phyloP scores from a whole-genome alignment of 129 eudicot species.

The Pittosporum tobira region DNA sequence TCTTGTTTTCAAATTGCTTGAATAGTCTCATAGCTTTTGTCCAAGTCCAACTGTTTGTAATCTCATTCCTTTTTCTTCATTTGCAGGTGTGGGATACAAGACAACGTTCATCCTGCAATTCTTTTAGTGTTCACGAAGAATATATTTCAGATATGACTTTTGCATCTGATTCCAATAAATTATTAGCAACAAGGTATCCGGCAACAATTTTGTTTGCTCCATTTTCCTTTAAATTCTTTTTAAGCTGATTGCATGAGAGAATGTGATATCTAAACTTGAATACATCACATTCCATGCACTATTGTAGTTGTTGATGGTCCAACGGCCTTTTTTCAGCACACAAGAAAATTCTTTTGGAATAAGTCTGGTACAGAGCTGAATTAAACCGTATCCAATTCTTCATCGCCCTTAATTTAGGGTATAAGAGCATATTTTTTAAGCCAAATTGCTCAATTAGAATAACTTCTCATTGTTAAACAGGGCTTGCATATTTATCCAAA shows the following conservation, averaged over 20 bases:
- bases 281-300: too few species aligned
- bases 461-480: too few species aligned
- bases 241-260: not conserved
- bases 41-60: not conserved
- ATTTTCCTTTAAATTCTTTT: not conserved
- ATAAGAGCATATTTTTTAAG: too few species aligned
- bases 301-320: not conserved
- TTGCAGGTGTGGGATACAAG: slow-evolving; percentile 97
- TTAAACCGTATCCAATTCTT: too few species aligned
- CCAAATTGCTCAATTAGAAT: too few species aligned
- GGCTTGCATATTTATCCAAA: too few species aligned
- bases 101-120: slow-evolving; percentile 74
- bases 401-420: too few species aligned
- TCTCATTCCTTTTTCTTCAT: not conserved
- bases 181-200: slow-evolving; percentile 73
- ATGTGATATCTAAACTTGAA: not conserved
- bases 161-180: slow-evolving; percentile 82
- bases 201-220: not conserved
- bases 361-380: too few species aligned
- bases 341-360: too few species aligned
- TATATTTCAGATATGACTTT: slow-evolving; percentile 90
- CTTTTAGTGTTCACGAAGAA: slow-evolving; percentile 78
- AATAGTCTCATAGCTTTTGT: not conserved
- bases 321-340: not conserved
- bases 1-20: not conserved